Evolutionary conservation across 2,329 filamentous ascomycete species (phyloP).

Genomic region (Hirsutella rhossiliensis): DNA sequence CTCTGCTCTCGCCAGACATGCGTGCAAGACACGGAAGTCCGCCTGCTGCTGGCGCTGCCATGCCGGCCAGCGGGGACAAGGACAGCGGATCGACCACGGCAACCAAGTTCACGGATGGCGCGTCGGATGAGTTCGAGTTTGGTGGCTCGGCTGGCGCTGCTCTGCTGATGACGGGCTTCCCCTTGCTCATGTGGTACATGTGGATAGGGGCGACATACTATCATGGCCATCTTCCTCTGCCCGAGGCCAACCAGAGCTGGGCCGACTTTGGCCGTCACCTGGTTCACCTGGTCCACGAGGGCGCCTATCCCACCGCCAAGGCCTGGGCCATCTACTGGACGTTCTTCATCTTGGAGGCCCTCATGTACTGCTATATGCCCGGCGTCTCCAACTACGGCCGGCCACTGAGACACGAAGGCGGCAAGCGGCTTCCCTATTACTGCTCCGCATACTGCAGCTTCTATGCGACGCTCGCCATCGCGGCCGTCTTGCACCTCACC

Average conservation of each 20-base stretch:
- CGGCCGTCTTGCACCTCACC: conserved; percentile 59
- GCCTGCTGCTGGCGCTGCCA: not conserved
- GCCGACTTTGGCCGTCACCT: conserved; percentile 61
- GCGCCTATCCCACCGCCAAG: conserved; percentile 66
- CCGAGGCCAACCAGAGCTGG: conserved; percentile 50
- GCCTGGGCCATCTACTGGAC: conserved; percentile 91
- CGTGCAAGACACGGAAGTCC: too few species aligned
- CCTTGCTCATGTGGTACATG: conserved; percentile 94
- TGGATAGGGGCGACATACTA: conserved; percentile 93
- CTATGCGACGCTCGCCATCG: conserved; percentile 67
- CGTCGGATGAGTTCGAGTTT: conserved; percentile 60
- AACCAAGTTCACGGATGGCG: conserved; percentile 1
- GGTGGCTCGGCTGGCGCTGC: conserved; percentile 67
- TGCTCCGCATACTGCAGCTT: conserved; percentile 81
- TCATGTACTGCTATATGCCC: conserved; percentile 72
- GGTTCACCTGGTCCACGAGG: conserved; percentile 59
- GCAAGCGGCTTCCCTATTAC: conserved; percentile 82
- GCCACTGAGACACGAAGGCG: conserved; percentile 65
- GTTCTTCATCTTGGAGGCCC: conserved; percentile 74
- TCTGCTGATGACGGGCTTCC: conserved; percentile 86
- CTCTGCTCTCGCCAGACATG: too few species aligned
- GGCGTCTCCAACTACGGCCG: conserved; percentile 81
- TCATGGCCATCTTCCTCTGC: conserved; percentile 64
- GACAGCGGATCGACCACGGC: not conserved
- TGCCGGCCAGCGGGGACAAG: not conserved